Evolutionary conservation across 179 eudicot species (phyloP).

Genomic region (Camellia oleifera): DNA sequence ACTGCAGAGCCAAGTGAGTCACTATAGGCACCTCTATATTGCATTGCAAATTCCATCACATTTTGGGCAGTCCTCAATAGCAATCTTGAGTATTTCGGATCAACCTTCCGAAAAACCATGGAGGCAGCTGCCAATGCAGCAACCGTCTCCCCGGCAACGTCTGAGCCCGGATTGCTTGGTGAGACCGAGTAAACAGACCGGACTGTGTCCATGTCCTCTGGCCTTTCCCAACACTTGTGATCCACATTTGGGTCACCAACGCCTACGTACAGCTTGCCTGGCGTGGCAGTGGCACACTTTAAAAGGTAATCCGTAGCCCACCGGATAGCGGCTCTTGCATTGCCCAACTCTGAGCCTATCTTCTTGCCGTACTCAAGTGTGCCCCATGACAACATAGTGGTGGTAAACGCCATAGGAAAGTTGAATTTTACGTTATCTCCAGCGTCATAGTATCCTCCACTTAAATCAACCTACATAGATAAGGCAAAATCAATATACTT

Average conservation of each 20-base stretch:
- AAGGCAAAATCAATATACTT: no score
- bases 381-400: slow-evolving; percentile 3
- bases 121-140: slow-evolving; percentile 96
- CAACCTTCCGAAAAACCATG: slow-evolving; percentile 58
- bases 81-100: slow-evolving; percentile 64
- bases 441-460: slow-evolving; percentile 29
- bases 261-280: slow-evolving; percentile 31
- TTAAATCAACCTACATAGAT: slow-evolving; percentile 29
- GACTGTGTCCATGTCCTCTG: slow-evolving; percentile 75
- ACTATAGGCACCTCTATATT: slow-evolving; percentile 72
- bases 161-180: slow-evolving; percentile 75
- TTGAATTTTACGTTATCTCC: neutral
- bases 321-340: slow-evolving; percentile 49
- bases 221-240: slow-evolving; percentile 43
- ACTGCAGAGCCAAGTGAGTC: slow-evolving; percentile 63
- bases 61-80: slow-evolving; percentile 48
- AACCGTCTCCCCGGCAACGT: slow-evolving; percentile 82
- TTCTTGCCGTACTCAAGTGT: slow-evolving; percentile 27
- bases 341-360: slow-evolving; percentile 48
- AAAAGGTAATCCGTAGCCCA: slow-evolving; percentile 76
- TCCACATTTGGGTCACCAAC: slow-evolving; percentile 76
- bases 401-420: slow-evolving; percentile 9
- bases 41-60: slow-evolving; percentile 64
- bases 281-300: slow-evolving; percentile 15
- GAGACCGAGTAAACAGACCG: slow-evolving; percentile 67